phyloP scores from a whole-genome alignment of 345 rosid species.

The Lepidium aucheri region DNA sequence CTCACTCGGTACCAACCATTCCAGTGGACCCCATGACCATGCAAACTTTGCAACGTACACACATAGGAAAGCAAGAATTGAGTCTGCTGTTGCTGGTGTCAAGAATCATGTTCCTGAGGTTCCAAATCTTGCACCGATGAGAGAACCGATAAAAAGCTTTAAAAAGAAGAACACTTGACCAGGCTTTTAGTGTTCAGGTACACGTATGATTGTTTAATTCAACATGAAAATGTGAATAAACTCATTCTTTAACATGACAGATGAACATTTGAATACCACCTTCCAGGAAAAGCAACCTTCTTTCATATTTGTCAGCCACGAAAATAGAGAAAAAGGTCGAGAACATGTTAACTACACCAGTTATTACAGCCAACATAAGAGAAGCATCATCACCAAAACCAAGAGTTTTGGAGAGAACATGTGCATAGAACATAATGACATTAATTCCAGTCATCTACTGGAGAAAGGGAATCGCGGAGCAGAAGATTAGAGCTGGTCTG shows the following conservation, averaged over 20 bases:
- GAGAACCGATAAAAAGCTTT: slow-evolving; percentile 7
- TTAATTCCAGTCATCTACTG: slow-evolving; percentile 48
- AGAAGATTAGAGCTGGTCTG: slow-evolving; percentile 28
- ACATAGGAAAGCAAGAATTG: slow-evolving; percentile 34
- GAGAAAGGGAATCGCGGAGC: slow-evolving; percentile 29
- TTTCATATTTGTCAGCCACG: slow-evolving; percentile 31
- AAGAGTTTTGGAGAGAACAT: slow-evolving; percentile 40
- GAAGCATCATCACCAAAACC: slow-evolving; percentile 39
- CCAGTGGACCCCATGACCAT: slow-evolving; percentile 60
- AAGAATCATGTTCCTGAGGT: slow-evolving; percentile 27
- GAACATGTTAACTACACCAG: slow-evolving; percentile 23
- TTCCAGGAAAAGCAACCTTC: slow-evolving; percentile 37
- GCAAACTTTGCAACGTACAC: slow-evolving; percentile 46
- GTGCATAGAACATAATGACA: slow-evolving; percentile 44
- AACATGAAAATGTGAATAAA: neutral
- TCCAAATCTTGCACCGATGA: slow-evolving; percentile 28
- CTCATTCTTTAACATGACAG: slow-evolving; percentile 16
- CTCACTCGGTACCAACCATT: slow-evolving; percentile 59
- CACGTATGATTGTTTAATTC: no score
- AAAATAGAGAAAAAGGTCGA: slow-evolving; percentile 29
- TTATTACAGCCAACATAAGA: slow-evolving; percentile 35
- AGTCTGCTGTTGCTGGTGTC: slow-evolving; percentile 40
- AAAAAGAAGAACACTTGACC: neutral
- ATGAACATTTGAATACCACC: slow-evolving; percentile 40
- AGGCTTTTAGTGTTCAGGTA: neutral